Percentiles rank a stretch among this genome's conserved stretches.
phyloP scores from a whole-genome alignment of 116 monocot species.

The Posidonia oceanica region DNA sequence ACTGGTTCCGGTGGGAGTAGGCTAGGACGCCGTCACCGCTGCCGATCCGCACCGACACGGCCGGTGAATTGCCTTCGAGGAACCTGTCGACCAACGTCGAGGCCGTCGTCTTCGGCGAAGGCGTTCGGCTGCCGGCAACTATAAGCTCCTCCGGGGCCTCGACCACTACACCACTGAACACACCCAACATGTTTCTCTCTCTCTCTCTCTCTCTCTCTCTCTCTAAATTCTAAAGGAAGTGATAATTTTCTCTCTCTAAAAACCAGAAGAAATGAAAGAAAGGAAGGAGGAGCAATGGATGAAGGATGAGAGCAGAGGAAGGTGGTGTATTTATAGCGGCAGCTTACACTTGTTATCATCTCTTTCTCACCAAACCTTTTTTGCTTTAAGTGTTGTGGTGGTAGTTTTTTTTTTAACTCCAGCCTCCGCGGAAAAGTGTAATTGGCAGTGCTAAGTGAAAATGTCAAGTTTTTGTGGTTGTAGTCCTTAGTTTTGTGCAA shows the following conservation, averaged over 20 bases:
- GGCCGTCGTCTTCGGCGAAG: constrained; percentile 85
- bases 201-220: not conserved
- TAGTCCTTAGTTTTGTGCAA: too few relatives aligned
- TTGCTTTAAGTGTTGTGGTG: not conserved
- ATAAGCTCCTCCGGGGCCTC: constrained; percentile 79
- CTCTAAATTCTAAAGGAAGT: not conserved
- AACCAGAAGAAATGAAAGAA: not conserved
- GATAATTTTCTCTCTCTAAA: too few relatives aligned
- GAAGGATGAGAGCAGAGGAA: not conserved
- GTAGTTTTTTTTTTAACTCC: too few relatives aligned
- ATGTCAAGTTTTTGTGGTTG: too few relatives aligned
- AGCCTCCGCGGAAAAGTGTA: too few relatives aligned
- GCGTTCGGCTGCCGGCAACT: constrained; percentile 83
- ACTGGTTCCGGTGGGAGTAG: constrained; percentile 47
- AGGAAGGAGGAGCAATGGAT: not conserved
- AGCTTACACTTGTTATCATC: not conserved
- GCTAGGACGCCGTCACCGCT: constrained; percentile 37
- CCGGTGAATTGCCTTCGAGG: constrained; percentile 13
- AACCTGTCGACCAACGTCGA: constrained; percentile 58
- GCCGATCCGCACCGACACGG: constrained; percentile 53
- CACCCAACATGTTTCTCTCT: constrained; percentile 58
- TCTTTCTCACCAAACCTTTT: not conserved
- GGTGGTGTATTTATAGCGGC: constrained; percentile 1
- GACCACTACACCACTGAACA: constrained; percentile 75
- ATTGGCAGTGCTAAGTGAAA: too few relatives aligned